Conservation (phyloP, 345 rosid genomes). For the Aquilaria sinensis region DNA sequence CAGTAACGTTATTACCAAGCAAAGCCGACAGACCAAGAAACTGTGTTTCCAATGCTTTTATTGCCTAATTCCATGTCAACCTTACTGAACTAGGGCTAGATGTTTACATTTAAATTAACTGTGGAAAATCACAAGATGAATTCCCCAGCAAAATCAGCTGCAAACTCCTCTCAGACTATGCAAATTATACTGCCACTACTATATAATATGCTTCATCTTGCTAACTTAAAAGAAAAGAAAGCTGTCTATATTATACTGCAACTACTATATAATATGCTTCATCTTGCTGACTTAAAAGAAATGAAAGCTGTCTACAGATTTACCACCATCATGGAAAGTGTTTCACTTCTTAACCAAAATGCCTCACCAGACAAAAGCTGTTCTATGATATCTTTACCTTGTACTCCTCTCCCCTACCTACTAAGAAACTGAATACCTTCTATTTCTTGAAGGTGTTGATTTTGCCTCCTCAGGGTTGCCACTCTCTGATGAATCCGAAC, state of each 20-base stretch:
- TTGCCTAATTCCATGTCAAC: no score
- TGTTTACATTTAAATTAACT: no score
- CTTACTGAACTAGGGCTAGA: no score
- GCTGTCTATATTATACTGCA: conserved; percentile 5
- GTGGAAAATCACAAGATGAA: no score
- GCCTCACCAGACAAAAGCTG: conserved; percentile 1
- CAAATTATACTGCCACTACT: neutral
- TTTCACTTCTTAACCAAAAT: neutral
- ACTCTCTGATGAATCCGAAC: conserved; percentile 80
- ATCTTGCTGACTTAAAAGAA: conserved; percentile 19
- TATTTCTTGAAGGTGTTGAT: conserved; percentile 59
- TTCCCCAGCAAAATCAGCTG: no score
- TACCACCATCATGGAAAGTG: conserved; percentile 9
- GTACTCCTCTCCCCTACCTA: conserved; percentile 3
- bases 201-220: conserved; percentile 18
- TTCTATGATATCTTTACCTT: conserved; percentile 1
- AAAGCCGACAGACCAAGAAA: no score
- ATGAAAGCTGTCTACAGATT: conserved; percentile 15
- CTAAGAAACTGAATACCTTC: conserved; percentile 73
- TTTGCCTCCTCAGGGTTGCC: conserved; percentile 44
- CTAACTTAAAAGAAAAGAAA: conserved; percentile 17
- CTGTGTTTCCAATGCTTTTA: no score
- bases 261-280: conserved; percentile 12
- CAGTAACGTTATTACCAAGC: no score
- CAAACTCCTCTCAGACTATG: no score